Conservation (phyloP, 345 rosid species). For the Arabis hirsuta region DNA sequence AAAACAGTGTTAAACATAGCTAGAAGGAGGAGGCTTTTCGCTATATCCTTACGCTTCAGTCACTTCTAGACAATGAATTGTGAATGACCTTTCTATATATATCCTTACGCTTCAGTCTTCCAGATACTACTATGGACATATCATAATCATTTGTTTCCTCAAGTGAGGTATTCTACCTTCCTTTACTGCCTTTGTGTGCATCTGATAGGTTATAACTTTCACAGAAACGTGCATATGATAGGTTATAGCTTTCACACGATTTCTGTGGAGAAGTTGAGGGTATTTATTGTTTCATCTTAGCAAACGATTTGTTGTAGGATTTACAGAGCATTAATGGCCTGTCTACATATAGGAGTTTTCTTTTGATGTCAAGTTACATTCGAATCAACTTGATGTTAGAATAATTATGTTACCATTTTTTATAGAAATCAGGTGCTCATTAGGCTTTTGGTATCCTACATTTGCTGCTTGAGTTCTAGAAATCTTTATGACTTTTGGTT, state of each 20-base stretch:
- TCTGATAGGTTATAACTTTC: conserved; percentile 26
- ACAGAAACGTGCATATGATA: not conserved
- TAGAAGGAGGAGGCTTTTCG: too few species aligned
- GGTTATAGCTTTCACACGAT: too few species aligned
- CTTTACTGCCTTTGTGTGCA: conserved; percentile 30
- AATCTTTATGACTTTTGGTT: conserved; percentile 15
- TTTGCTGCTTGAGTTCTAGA: conserved; percentile 18
- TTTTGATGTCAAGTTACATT: conserved; percentile 22
- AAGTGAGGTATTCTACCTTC: conserved; percentile 46
- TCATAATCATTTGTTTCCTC: conserved; percentile 44
- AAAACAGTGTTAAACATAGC: too few species aligned
- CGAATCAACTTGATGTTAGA: conserved; percentile 18
- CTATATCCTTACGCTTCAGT: too few species aligned
- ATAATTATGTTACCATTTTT: too few species aligned
- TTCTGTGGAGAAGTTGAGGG: not conserved
- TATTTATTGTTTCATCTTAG: conserved; percentile 26
- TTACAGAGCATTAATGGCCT: conserved; percentile 6
- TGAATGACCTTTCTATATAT: too few species aligned
- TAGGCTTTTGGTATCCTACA: conserved; percentile 7
- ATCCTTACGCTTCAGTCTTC: conserved; percentile 13
- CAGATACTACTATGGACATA: conserved; percentile 49
- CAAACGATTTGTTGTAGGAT: conserved; percentile 1
- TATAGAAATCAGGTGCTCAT: conserved; percentile 2
- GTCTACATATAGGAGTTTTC: conserved; percentile 6
- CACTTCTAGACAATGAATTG: too few species aligned